phyloP scores from a whole-genome alignment of 805 yeast genomes.

The Yarrowia sp. region DNA sequence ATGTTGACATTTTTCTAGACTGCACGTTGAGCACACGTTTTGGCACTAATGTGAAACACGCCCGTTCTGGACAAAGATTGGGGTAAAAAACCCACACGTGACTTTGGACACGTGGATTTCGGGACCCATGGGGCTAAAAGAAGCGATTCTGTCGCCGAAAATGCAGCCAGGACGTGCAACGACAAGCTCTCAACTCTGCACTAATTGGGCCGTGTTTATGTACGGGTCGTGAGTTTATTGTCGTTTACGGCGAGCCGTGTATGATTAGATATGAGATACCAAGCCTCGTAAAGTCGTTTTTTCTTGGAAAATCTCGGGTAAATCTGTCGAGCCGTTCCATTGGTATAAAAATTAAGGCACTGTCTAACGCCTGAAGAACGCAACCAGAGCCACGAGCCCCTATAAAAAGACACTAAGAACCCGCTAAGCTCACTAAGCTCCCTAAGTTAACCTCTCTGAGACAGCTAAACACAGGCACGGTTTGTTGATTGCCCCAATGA shows the following conservation, averaged over 20 bases:
- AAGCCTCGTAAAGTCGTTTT: too few species aligned
- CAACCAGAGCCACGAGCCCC: too few species aligned
- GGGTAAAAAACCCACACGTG: background rate
- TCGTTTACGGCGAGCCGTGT: background rate
- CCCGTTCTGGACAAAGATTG: background rate
- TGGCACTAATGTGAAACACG: background rate
- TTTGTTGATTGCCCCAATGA: slow-evolving; percentile 3
- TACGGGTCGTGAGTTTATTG: background rate
- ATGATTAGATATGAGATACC: background rate
- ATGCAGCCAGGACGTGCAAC: background rate
- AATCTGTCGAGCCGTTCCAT: background rate
- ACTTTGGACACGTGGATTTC: background rate
- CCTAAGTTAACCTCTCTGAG: background rate
- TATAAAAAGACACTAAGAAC: too few species aligned
- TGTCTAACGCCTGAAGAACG: background rate
- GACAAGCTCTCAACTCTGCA: background rate
- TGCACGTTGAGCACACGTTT: background rate
- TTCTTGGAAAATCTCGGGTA: too few species aligned
- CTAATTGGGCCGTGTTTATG: slow-evolving; percentile 1
- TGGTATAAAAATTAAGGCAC: background rate
- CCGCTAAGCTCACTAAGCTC: background rate
- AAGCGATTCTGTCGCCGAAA: background rate
- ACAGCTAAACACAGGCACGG: slow-evolving; percentile 10
- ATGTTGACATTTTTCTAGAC: too few species aligned
- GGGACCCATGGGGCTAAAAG: background rate